These are phyloP conservation scores for Rhodotorula sp. DNA, from an alignment of 1,284 basidiomycete species.

Conservation along the genomic window DNA sequence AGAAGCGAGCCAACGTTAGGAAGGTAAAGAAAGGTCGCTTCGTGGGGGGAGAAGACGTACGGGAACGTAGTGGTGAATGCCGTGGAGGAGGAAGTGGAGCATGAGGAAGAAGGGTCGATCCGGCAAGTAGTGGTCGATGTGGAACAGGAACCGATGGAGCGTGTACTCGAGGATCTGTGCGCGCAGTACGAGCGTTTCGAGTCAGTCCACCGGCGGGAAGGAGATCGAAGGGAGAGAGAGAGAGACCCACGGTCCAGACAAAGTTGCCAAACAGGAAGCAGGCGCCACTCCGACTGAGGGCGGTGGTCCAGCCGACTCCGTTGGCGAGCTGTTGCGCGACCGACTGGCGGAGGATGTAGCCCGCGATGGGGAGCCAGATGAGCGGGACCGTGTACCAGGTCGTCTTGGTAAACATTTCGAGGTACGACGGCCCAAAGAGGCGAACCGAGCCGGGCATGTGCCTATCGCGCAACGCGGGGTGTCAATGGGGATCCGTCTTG, in stretches of 20 bases:
- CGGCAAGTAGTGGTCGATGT: constrained; percentile 86
- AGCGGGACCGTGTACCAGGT: constrained; percentile 92
- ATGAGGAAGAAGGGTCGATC: constrained; percentile 77
- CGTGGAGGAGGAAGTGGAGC: constrained; percentile 91
- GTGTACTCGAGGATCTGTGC: constrained; percentile 75
- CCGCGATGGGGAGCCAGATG: constrained; percentile 86
- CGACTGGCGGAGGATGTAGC: constrained; percentile 76
- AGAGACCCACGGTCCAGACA: constrained; percentile 69
- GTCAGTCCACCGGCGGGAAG: background rate
- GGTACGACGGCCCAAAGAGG: constrained; percentile 75
- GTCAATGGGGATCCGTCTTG: too few species aligned
- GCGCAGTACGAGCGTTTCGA: background rate
- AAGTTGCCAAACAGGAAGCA: constrained; percentile 81
- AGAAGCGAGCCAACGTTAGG: too few species aligned
- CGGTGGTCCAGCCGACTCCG: constrained; percentile 44
- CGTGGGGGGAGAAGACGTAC: constrained; percentile 52
- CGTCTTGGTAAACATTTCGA: constrained; percentile 88
- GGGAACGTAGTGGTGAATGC: constrained; percentile 95
- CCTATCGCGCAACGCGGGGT: too few species aligned
- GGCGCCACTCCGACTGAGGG: constrained; percentile 38
- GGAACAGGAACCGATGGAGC: constrained; percentile 98
- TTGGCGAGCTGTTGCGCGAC: constrained; percentile 72
- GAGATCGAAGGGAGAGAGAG: too few species aligned
- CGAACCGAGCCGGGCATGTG: constrained; percentile 79
- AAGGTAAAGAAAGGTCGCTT: too few species aligned